Percentiles rank a stretch among this genome's conserved stretches.
phyloP scores from a whole-genome alignment of 345 rosid species.

The Eucalyptus sp. region DNA sequence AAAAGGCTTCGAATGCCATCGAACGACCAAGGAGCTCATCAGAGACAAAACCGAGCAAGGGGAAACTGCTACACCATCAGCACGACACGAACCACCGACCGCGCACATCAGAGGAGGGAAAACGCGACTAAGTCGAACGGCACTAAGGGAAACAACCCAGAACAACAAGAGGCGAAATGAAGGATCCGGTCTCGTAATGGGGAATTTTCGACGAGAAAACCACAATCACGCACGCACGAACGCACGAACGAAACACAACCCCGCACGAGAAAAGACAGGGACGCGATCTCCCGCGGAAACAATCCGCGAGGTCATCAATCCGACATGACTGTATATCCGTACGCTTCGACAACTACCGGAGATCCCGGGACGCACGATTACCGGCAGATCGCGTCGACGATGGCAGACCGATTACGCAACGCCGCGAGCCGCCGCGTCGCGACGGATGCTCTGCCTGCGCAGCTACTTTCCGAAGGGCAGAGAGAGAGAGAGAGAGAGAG shows the following conservation, averaged over 20 bases:
- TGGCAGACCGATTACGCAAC: not conserved
- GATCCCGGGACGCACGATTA: not conserved
- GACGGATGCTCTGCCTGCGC: not conserved
- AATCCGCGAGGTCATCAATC: not conserved
- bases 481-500: not conserved
- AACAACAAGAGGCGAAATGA: not conserved
- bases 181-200: not conserved
- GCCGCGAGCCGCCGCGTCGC: not conserved
- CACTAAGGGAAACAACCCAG: not conserved
- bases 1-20: not conserved
- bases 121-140: not conserved
- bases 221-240: not conserved
- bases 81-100: not conserved
- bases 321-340: not conserved
- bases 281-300: not conserved
- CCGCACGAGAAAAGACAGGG: not conserved
- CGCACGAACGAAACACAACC: not conserved
- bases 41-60: not conserved
- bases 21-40: not conserved
- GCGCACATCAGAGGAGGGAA: not conserved
- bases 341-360: not conserved
- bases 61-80: not conserved
- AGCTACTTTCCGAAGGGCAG: not conserved
- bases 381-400: not conserved
- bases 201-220: not conserved